Base-by-base conservation (phyloP, 345 rosid genomes). In the Eucalyptus regnans region DNA sequence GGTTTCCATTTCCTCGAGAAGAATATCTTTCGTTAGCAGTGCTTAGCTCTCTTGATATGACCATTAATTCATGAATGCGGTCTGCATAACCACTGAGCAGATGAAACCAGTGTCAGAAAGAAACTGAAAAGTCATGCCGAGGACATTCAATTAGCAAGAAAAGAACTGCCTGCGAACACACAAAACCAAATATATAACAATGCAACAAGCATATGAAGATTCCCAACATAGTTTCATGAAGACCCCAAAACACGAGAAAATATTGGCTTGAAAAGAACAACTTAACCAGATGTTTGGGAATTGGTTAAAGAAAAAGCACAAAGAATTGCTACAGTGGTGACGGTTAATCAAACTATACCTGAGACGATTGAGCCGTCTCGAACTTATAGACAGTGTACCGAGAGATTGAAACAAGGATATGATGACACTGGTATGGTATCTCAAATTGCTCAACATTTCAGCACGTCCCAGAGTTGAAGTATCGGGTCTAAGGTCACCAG, bases 361-460 rank as follows among this genome's bases (percentile, higher is more conserved):
- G 91, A 98, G 97, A 87, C 99, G 97, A 93, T 93, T 97, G 87
- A 98, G 96, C 88, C 95, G 94, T 88, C 99, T 95, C 89, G 99
- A 96, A 90, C 99, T 98, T 89, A 92, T 93, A 91, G 99, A 95
- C 90, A 98, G 99, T 71, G 98, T 97, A 92, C 99, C 99, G 85
- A 98, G 90, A 29, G 99, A 94, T 91, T 96, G 96, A 91, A 98
- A 98, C 88, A 98, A 94, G 87, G 99, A 96, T 89, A 94, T 93
- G 90, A 98, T 95, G 89, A 98, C 99, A 87, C 99, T 96, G 86
- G 98, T 96, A 93, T 98, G 99, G 90, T 98, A 98, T 96, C 99
- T 96, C 92, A 98, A 90, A 94, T 98, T 98, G 96, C 99, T 96
- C 90, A 98, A 91, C 99, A 98, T 98, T 92, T 94, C 95, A 29